Evolutionary conservation across 805 yeast species (phyloP).

Genomic region (Metschnikowia hibisci): DNA sequence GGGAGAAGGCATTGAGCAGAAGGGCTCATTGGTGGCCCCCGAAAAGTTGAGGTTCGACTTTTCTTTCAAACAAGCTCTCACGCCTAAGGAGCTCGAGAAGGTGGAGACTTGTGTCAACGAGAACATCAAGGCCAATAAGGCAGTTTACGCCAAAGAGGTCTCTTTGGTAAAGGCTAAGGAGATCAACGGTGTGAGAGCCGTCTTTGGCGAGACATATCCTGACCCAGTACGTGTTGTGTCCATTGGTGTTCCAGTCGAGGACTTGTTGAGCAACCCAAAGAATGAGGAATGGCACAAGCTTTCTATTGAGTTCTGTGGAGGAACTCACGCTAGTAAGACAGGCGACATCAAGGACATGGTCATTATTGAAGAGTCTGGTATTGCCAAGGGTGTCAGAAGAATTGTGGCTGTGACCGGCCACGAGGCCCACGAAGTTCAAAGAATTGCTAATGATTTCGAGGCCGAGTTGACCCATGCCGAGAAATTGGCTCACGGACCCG

Average conservation of each 20-base stretch:
- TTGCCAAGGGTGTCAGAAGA: slow-evolving; percentile 98
- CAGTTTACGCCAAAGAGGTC: slow-evolving; percentile 82
- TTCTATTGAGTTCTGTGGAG: slow-evolving; percentile 98
- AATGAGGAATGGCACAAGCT: slow-evolving; percentile 70
- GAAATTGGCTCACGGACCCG: slow-evolving; percentile 64
- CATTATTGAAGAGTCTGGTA: slow-evolving; percentile 91
- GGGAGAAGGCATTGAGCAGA: slow-evolving; percentile 89
- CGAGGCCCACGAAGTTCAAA: slow-evolving; percentile 87
- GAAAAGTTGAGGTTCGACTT: slow-evolving; percentile 96
- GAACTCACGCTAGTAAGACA: slow-evolving; percentile 92
- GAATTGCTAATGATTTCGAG: slow-evolving; percentile 70
- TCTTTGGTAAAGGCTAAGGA: slow-evolving; percentile 65
- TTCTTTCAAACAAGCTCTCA: slow-evolving; percentile 83
- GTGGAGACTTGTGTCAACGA: slow-evolving; percentile 75
- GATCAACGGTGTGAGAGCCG: slow-evolving; percentile 90
- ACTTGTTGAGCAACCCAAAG: slow-evolving; percentile 65
- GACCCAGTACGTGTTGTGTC: slow-evolving; percentile 98
- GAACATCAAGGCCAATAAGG: slow-evolving; percentile 63
- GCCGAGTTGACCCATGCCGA: slow-evolving; percentile 56
- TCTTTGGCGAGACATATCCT: slow-evolving; percentile 97
- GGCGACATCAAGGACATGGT: slow-evolving; percentile 91
- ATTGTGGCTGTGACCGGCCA: slow-evolving; percentile 94
- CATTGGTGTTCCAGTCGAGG: slow-evolving; percentile 87
- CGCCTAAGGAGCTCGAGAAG: slow-evolving; percentile 63
- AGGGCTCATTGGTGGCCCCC: slow-evolving; percentile 93